Percentiles rank a stretch among this genome's conserved stretches.
Evolutionary conservation across 169 alveolate genomes (phyloP).

Genomic region (Cryptosporidium tyzzeri): DNA sequence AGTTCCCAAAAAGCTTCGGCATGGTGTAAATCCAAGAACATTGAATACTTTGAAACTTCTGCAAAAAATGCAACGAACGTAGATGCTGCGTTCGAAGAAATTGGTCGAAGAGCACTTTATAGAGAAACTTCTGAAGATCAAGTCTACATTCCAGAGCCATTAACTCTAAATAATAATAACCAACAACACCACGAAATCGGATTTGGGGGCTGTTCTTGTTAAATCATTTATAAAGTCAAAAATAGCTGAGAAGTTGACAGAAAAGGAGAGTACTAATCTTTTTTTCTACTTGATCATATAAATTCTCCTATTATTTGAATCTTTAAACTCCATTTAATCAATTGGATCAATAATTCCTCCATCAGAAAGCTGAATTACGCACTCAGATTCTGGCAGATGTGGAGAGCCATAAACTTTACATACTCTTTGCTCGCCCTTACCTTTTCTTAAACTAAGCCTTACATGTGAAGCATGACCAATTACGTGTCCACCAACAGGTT

Average conservation of each 20-base stretch:
- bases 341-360: conserved; percentile 85
- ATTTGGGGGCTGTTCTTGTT: conserved; percentile 66
- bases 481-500: conserved; percentile 98
- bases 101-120: conserved; percentile 88
- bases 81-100: conserved; percentile 94
- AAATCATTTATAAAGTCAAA: not conserved
- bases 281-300: not conserved
- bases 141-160: conserved; percentile 78
- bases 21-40: conserved; percentile 93
- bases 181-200: conserved; percentile 48
- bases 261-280: not conserved
- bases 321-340: conserved; percentile 75
- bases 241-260: not conserved
- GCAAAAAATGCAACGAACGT: conserved; percentile 96
- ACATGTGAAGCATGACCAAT: conserved; percentile 98
- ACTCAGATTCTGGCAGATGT: conserved; percentile 95
- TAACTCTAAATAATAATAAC: conserved; percentile 43
- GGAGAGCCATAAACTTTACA: conserved; percentile 97
- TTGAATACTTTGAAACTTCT: conserved; percentile 95
- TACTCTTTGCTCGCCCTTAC: conserved; percentile 95
- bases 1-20: conserved; percentile 90
- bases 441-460: conserved; percentile 94
- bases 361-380: conserved; percentile 87
- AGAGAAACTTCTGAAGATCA: conserved; percentile 90
- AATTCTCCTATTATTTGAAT: not conserved